Evolutionary conservation across 805 yeast genomes (phyloP).

Genomic region (Pichia heedii): DNA sequence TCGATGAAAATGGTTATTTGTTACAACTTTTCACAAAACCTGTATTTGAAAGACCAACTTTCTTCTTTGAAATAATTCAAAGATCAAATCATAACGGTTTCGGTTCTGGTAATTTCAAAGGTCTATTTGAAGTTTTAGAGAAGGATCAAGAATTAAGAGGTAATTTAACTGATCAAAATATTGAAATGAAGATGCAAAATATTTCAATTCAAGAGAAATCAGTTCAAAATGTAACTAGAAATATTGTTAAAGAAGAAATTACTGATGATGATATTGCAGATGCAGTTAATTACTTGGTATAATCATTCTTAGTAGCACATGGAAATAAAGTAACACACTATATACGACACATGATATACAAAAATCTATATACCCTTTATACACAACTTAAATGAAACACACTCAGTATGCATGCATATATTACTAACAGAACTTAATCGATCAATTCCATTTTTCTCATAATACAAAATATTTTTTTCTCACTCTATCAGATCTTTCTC

Average conservation of each 20-base stretch:
- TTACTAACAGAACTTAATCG: too few species aligned
- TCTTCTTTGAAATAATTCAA: conserved; percentile 75
- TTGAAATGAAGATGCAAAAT: background rate
- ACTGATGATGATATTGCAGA: conserved; percentile 34
- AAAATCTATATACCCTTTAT: too few species aligned
- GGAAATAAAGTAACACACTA: too few species aligned
- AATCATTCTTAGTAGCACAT: background rate
- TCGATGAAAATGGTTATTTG: conserved; percentile 67
- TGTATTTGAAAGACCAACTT: conserved; percentile 67
- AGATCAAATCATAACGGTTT: conserved; percentile 75
- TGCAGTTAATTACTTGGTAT: background rate
- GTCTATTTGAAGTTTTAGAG: conserved; percentile 73
- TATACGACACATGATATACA: background rate
- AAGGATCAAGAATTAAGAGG: conserved; percentile 68
- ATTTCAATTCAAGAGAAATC: background rate
- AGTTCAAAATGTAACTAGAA: background rate
- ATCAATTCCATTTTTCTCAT: too few species aligned
- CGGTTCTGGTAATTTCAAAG: conserved; percentile 83
- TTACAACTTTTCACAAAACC: conserved; percentile 77
- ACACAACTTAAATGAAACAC: too few species aligned
- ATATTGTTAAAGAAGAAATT: background rate
- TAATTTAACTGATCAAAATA: conserved; percentile 32
- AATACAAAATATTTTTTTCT: too few species aligned
- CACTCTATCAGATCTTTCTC: too few species aligned
- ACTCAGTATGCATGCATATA: too few species aligned